These are phyloP conservation scores for Umbilicus rupestris DNA, from an alignment of 164 flowering plant species.

Conservation along the genomic window DNA sequence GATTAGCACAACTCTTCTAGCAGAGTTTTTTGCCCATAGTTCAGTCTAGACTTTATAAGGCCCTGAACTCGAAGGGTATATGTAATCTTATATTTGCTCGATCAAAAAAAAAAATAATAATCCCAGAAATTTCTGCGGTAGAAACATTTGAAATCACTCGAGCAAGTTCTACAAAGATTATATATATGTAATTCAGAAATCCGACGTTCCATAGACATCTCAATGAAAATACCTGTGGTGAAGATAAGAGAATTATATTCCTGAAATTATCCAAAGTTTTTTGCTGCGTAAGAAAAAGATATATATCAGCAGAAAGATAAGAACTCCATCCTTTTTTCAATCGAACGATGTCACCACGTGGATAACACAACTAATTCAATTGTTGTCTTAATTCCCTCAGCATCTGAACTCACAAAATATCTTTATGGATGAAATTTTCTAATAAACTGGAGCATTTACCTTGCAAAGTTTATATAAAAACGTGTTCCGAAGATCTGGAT, in stretches of 20 bases:
- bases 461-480: slow-evolving; percentile 85
- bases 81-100: too few relatives aligned
- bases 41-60: too few relatives aligned
- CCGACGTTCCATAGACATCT: neutral
- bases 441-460: slow-evolving; percentile 30
- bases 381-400: too few relatives aligned
- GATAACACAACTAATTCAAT: neutral
- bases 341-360: neutral
- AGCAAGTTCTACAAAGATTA: too few relatives aligned
- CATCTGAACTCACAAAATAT: neutral
- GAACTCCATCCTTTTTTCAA: neutral
- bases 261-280: slow-evolving; percentile 76
- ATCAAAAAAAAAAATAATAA: too few relatives aligned
- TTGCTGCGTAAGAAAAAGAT: slow-evolving; percentile 41
- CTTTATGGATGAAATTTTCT: neutral
- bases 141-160: neutral
- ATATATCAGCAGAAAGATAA: slow-evolving; percentile 13
- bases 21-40: too few relatives aligned
- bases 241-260: slow-evolving; percentile 77
- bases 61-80: too few relatives aligned
- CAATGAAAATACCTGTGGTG: slow-evolving; percentile 75
- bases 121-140: neutral
- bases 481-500: slow-evolving; percentile 77
- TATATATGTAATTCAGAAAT: too few relatives aligned
- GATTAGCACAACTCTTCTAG: too few relatives aligned